Evolutionary conservation across 495 filamentous ascomycete species (phyloP), one percentile per base, ranked within the genome.

Genomic region (Podospora conica): DNA sequence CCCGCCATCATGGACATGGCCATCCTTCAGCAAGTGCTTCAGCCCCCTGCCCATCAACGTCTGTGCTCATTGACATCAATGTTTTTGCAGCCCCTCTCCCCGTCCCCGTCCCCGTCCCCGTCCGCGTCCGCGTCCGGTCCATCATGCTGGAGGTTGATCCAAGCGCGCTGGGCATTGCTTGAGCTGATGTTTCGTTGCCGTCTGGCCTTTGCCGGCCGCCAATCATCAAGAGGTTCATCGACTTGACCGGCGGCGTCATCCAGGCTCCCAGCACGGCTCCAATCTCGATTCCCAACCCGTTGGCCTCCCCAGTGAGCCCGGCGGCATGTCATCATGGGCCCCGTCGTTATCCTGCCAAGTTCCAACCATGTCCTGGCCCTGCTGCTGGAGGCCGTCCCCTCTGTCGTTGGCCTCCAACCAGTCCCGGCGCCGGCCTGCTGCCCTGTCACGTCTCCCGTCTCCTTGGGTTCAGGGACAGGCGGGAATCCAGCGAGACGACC

Each of bases 361-460:
- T n/a, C 61, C 68, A 65, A 72, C 65, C 58, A 40, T 61, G 18
- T 61, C 64, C 20, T 57, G n/a, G n/a, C n/a, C n/a, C n/a, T n/a
- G n/a, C n/a, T n/a, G n/a, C n/a, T n/a, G 31, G 40, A 31, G 24
- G 60, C 20, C 21, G 29, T 64, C 48, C 61, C 60, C 53, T 59
- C 48, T 54, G 60, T 31, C 65, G 22, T 40, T 65, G 53, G 48
- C n/a, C 60, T 66, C 60, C 55, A 61, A 31, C 63, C 60, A 55
- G 60, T 66, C 67, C 64, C 64, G 61, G 53, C 67, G 2, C 55
- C 53, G 33, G 68, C 58, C 56, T 65, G 59, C 63, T 33, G 63
- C 68, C 71, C 71, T 70, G 69, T 67, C 71, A 73, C 63, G 55
- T 70, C 67, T 66, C 66, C 71, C 68, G 62, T 64, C 58, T 64